phyloP scores from a whole-genome alignment of 2,329 filamentous ascomycete species.

The Sphaerulina musiva region DNA sequence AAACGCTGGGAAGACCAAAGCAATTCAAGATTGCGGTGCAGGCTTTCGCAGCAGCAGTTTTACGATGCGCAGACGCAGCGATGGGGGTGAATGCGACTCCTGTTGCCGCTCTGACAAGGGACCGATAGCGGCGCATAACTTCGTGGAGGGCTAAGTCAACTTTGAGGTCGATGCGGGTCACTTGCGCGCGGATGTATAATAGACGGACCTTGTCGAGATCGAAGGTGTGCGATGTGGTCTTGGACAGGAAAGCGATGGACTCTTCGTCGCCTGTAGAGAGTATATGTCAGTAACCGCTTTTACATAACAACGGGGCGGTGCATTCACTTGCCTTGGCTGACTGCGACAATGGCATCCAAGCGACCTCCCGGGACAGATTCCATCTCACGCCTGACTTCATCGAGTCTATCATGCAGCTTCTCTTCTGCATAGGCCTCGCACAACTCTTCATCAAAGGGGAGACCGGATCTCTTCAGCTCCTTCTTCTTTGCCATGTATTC shows the following conservation, averaged over 20 bases:
- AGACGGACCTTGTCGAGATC: constrained; percentile 32
- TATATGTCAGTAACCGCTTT: background rate
- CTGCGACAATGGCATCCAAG: constrained; percentile 24
- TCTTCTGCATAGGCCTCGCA: constrained; percentile 25
- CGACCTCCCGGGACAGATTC: constrained; percentile 22
- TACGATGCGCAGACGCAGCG: constrained; percentile 22
- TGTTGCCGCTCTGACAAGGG: constrained; percentile 26
- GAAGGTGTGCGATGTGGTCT: constrained; percentile 31
- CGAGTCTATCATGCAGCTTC: constrained; percentile 23
- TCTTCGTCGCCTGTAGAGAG: constrained; percentile 26
- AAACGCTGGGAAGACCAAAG: constrained; percentile 23
- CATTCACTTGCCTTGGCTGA: constrained; percentile 22
- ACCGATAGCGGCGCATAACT: constrained; percentile 30
- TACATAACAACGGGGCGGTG: background rate
- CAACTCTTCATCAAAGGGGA: constrained; percentile 20
- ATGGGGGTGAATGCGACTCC: constrained; percentile 15
- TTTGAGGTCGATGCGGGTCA: constrained; percentile 33
- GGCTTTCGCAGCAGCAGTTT: constrained; percentile 22
- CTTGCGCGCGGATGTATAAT: constrained; percentile 33
- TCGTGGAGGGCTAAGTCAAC: constrained; percentile 33
- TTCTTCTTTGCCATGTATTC: constrained; percentile 17
- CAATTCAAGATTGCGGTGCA: constrained; percentile 24
- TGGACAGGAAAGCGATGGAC: constrained; percentile 29
- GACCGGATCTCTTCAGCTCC: constrained; percentile 17
- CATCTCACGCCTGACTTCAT: constrained; percentile 23